Percentiles rank a stretch among this genome's conserved stretches.
These are phyloP conservation scores for Trifolium fragiferum DNA, from an alignment of 306 rosid genomes.

Conservation along the genomic window DNA sequence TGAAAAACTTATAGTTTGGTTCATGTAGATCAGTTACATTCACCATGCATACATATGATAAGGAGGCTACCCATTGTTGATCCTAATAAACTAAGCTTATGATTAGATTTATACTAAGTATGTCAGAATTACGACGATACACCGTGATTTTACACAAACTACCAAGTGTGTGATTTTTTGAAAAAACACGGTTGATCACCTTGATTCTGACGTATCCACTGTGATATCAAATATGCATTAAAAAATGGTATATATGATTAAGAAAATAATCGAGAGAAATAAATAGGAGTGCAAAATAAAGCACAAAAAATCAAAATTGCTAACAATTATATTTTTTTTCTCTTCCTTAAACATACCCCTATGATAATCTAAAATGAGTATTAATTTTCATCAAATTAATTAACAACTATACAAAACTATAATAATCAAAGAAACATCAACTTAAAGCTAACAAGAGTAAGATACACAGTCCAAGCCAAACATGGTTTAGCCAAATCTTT, in stretches of 20 bases:
- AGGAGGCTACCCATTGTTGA: no score
- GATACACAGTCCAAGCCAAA: slow-evolving; percentile 51
- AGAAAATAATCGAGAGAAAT: background rate
- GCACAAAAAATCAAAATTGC: background rate
- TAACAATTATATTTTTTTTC: background rate
- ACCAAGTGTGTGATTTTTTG: no score
- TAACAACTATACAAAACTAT: background rate
- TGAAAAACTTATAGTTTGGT: no score
- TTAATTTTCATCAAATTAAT: background rate
- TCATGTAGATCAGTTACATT: no score
- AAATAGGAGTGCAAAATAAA: background rate
- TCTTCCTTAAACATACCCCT: background rate
- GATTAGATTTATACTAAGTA: no score
- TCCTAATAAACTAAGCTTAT: background rate
- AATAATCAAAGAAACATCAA: slow-evolving; percentile 45
- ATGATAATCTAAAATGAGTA: slow-evolving; percentile 1
- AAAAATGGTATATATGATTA: background rate
- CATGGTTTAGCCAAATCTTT: slow-evolving; percentile 63
- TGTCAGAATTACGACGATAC: no score
- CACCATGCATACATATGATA: no score
- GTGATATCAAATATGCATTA: background rate
- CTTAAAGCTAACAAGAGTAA: slow-evolving; percentile 45
- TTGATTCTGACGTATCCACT: no score
- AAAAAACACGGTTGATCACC: no score
- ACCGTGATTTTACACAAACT: no score